phyloP scores from a whole-genome alignment of 2,329 filamentous ascomycete genomes.

The Penicillium sp. region DNA sequence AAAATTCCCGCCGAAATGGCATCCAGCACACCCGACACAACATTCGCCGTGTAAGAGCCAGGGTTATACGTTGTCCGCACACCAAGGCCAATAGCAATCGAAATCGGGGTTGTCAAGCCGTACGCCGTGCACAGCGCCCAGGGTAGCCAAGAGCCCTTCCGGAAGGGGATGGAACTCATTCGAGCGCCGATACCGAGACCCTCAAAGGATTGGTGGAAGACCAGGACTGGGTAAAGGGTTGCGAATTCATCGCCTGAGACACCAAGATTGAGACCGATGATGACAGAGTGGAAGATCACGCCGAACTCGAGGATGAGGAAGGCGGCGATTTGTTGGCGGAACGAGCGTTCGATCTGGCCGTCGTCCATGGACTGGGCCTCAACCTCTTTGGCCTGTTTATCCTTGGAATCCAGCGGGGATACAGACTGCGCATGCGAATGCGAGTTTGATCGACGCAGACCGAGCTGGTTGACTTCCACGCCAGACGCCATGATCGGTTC shows the following conservation, averaged over 20 bases:
- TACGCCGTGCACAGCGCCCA: constrained; percentile 56
- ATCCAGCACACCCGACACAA: constrained; percentile 53
- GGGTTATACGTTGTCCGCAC: constrained; percentile 50
- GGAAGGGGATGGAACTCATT: constrained; percentile 61
- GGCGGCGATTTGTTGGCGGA: constrained; percentile 44
- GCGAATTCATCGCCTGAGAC: constrained; percentile 62
- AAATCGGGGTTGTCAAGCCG: constrained; percentile 57
- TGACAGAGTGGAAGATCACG: constrained; percentile 66
- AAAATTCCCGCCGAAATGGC: constrained; percentile 54
- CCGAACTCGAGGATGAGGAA: constrained; percentile 60
- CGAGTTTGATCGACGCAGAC: constrained; percentile 1
- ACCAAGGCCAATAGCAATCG: constrained; percentile 54
- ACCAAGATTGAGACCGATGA: constrained; percentile 65
- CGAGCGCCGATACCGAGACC: constrained; percentile 65
- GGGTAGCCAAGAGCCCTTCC: constrained; percentile 50
- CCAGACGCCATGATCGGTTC: constrained; percentile 26
- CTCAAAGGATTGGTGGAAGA: constrained; percentile 68
- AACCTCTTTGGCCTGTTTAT: constrained; percentile 23
- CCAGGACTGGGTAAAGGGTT: constrained; percentile 62
- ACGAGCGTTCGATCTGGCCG: constrained; percentile 33
- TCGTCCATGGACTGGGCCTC: constrained; percentile 19
- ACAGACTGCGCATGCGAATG: background rate
- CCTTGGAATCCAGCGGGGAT: background rate
- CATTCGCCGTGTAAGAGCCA: constrained; percentile 47
- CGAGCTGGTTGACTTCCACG: constrained; percentile 4